Evolutionary conservation across 805 yeast genomes (phyloP).

Genomic region (Candida maris): DNA sequence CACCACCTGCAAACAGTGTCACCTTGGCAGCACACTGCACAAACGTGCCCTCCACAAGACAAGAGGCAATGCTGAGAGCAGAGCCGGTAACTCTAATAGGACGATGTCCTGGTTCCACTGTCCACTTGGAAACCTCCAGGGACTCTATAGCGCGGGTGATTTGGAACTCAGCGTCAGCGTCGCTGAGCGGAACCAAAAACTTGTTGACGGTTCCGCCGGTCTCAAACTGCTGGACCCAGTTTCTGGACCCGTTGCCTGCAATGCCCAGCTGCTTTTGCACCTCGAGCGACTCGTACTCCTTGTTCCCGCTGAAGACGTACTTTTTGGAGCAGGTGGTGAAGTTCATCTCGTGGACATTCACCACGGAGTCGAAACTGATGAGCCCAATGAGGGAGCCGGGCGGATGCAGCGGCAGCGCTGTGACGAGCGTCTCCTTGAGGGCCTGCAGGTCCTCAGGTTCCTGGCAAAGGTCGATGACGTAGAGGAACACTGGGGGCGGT

Average conservation of each 20-base stretch:
- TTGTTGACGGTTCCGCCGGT: constrained; percentile 38
- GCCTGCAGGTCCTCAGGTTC: constrained; percentile 84
- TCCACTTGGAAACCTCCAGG: constrained; percentile 65
- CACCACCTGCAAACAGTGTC: constrained; percentile 90
- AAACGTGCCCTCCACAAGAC: constrained; percentile 75
- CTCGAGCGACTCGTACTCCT: constrained; percentile 55
- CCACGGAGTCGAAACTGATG: constrained; percentile 85
- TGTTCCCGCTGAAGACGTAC: constrained; percentile 83
- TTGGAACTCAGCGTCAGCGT: constrained; percentile 66
- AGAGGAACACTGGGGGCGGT: constrained; percentile 86
- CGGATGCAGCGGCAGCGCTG: constrained; percentile 76
- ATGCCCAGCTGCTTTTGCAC: constrained; percentile 37
- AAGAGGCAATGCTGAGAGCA: constrained; percentile 81
- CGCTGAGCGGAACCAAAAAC: constrained; percentile 33
- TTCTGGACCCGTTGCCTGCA: constrained; percentile 32
- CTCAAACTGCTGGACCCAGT: constrained; percentile 41
- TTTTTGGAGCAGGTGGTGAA: constrained; percentile 66
- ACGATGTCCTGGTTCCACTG: constrained; percentile 76
- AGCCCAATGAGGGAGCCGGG: constrained; percentile 87
- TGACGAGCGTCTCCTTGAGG: constrained; percentile 73
- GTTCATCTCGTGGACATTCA: constrained; percentile 77
- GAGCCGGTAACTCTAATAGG: constrained; percentile 91
- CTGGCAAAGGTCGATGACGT: constrained; percentile 85
- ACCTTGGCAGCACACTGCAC: constrained; percentile 86
- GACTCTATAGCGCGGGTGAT: constrained; percentile 76